phyloP scores from a whole-genome alignment of 768 basidiomycete species.

The Megacollybia marginata region DNA sequence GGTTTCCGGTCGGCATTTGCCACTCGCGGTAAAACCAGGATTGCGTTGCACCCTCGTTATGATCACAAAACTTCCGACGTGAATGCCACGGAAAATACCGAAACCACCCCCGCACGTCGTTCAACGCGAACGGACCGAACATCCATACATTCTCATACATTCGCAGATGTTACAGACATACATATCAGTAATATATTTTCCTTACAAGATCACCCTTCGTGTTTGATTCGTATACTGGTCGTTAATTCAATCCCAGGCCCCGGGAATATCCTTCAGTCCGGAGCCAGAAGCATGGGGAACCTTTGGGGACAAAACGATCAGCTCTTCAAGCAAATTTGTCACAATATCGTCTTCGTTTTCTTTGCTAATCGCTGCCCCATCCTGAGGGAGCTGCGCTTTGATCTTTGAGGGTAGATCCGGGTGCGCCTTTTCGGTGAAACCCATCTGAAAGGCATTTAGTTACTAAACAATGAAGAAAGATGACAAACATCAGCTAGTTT shows the following conservation, averaged over 20 bases:
- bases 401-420: conserved; percentile 46
- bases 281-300: conserved; percentile 25
- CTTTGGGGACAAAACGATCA: conserved; percentile 36
- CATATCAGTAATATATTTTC: too few relatives aligned
- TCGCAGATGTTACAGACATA: too few relatives aligned
- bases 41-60: too few relatives aligned
- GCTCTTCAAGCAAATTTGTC: conserved; percentile 51
- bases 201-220: too few relatives aligned
- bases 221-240: too few relatives aligned
- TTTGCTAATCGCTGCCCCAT: conserved; percentile 32
- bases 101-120: too few relatives aligned
- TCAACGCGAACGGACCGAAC: too few relatives aligned
- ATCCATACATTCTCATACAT: too few relatives aligned
- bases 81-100: too few relatives aligned
- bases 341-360: conserved; percentile 62
- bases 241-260: conserved; percentile 40
- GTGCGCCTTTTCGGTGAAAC: conserved; percentile 55
- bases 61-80: too few relatives aligned
- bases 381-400: conserved; percentile 37
- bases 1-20: too few relatives aligned
- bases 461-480: background rate
- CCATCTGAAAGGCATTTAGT: conserved; percentile 45
- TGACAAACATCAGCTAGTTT: conserved; percentile 57
- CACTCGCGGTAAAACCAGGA: too few relatives aligned
- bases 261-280: conserved; percentile 28